Percentiles rank a stretch among this genome's conserved stretches.
Conservation (phyloP, 352 stramenopile species). For the Globisporangium lucens region DNA sequence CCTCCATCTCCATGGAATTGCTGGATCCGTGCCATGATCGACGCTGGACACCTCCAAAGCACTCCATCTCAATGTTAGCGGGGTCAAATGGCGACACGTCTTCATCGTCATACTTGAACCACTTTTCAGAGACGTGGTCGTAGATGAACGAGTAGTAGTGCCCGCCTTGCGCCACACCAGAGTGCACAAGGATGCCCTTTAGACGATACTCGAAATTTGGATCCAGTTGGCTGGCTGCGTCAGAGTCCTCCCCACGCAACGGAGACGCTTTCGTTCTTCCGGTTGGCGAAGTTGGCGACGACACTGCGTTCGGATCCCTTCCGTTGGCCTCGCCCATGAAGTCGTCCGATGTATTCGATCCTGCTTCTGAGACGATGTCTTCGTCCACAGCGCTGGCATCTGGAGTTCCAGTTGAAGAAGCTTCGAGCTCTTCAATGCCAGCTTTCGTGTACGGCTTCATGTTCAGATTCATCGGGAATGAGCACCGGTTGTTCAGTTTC, state of each 20-base stretch:
- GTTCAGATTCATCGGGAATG: constrained; percentile 97
- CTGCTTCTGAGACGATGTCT: constrained; percentile 53
- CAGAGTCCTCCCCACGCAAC: constrained; percentile 19
- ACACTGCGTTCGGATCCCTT: constrained; percentile 15
- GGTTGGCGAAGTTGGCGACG: constrained; percentile 26
- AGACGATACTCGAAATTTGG: constrained; percentile 96
- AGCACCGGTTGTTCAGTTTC: constrained; percentile 98
- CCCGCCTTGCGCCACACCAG: constrained; percentile 96
- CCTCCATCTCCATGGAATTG: constrained; percentile 97
- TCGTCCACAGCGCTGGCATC: constrained; percentile 36
- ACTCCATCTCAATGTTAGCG: constrained; percentile 95
- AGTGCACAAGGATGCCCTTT: constrained; percentile 97
- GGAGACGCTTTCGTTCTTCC: constrained; percentile 22
- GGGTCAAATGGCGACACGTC: constrained; percentile 98
- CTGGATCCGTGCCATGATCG: constrained; percentile 92
- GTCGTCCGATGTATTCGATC: constrained; percentile 50
- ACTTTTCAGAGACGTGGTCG: constrained; percentile 90
- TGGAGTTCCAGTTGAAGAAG: constrained; percentile 25
- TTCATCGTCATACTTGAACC: constrained; percentile 99
- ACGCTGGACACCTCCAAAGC: constrained; percentile 96
- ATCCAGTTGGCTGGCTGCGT: constrained; percentile 46
- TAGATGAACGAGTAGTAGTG: constrained; percentile 98
- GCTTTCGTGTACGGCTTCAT: constrained; percentile 98
- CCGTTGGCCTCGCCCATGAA: constrained; percentile 57
- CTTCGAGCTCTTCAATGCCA: constrained; percentile 93